Evolutionary conservation across 176 grass and related monocot genomes (phyloP), one percentile per base, ranked within the genome.

Genomic region (Aegilops tauschii): DNA sequence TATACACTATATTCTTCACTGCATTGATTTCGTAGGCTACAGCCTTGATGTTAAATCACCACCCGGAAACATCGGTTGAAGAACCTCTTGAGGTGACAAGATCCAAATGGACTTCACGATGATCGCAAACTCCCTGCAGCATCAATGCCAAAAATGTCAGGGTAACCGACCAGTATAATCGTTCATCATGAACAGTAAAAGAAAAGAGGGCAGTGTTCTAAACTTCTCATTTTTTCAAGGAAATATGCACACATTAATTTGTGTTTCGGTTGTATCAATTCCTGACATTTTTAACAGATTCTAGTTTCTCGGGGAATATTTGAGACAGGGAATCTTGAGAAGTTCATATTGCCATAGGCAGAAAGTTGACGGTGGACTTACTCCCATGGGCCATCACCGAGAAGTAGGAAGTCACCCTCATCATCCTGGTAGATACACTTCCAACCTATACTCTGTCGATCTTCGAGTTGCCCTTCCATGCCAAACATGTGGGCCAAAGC

Each of bases 381-480:
- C 97, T 99, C 97, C 97, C 97, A 99, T 69, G 94, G 97, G 59
- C 93, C 97, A 52, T 99, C 97, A 1, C 97, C 97, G 0, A 99
- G 83, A 81, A 99, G 89, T 63, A 99, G 87, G 23, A 99, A 89
- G 35, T 99, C 97, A 17, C 84, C 90, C 80, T 99, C 94, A 63
- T 94, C 89, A 94, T 99, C 97, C 68, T 84, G 91, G 74, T 96
- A 99, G 78, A 99, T 62, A 99, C 5, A 83, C 65, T 99, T 97
- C 97, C 97, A 99, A 18, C 97, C 97, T 69, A 94, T 91, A 89
- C 92, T 91, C 27, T 95, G 94, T 6, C 85, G 87, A 73, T 94
- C 97, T 88, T 99, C 97, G 27, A 97, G 88, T 84, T 97, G 97
- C 23, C 97, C 97, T 63, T 99, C 94, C 86, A 97, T 97, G 61